Evolutionary conservation across 2,329 filamentous ascomycete genomes (phyloP), one percentile per base, ranked within the genome.

Genomic region (Cladosporium cucumerinum): DNA sequence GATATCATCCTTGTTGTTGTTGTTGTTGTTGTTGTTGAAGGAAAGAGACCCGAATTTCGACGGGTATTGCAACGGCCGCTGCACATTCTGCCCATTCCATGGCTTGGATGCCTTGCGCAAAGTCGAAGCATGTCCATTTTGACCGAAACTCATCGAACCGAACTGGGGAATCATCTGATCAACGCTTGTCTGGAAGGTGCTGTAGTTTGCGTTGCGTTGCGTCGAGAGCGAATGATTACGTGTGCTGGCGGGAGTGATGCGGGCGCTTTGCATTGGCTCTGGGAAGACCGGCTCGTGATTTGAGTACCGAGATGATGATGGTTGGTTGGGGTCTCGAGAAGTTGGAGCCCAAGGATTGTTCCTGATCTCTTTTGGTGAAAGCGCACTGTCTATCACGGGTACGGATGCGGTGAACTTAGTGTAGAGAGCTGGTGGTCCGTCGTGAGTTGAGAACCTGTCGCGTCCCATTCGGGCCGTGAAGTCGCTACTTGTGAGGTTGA

Each of bases 231-330:
- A 84, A 6, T 78, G 72, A 3, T 81, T 78, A 36, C 72, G 71
- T 26, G 71, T 70, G 57, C 65, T 71, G 62, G 60, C 65, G 5
- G 71, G 68, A 8, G 69, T 72, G 3, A 61, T 57, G 11, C 68
- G 65, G 10, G 26, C 34, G 25, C 26, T 57, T 30, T 21, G 21
- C 14, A 21, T 16, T 14, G 55, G 46, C 1, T 51, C 36, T 72
- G 69, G 16, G 69, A 66, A 12, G 63, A 48, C 21, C 59, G 68
- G 60, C 5, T 61, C 74, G 54, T 82, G 77, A 18, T 77, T 77
- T 12, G 79, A 77, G 63, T 85, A 82, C 57, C 84, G 81, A 39
- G 86, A 86, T 1, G 85, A 86, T 1, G 85, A 81, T 52, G 86
- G 84, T 55, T 85, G 76, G 73, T 81, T 86, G 49, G 79, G 77